These are phyloP conservation scores for Pseudoperonospora humuli DNA, from an alignment of 352 stramenopile species.

Conservation along the genomic window DNA sequence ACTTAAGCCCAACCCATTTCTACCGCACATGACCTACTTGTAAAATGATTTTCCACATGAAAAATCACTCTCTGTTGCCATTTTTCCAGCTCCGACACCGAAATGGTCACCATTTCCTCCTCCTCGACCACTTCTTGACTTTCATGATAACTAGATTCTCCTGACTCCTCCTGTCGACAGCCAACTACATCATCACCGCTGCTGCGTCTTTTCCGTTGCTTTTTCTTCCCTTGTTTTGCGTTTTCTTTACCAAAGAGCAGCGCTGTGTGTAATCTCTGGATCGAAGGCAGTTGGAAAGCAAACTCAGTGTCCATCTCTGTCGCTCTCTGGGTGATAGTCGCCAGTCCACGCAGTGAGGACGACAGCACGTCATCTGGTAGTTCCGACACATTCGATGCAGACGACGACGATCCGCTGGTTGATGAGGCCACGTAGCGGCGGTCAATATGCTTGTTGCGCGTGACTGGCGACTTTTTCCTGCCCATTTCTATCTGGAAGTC, in stretches of 20 bases:
- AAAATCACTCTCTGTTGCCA: slow-evolving; percentile 55
- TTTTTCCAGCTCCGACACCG: slow-evolving; percentile 44
- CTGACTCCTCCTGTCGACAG: not conserved
- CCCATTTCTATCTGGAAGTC: slow-evolving; percentile 19
- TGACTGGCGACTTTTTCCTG: slow-evolving; percentile 26
- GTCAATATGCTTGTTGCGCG: slow-evolving; percentile 25
- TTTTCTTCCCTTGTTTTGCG: slow-evolving; percentile 1
- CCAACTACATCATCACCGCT: slow-evolving; percentile 9
- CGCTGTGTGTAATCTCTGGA: slow-evolving; percentile 2
- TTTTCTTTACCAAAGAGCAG: slow-evolving; percentile 5
- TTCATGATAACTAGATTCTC: slow-evolving; percentile 10
- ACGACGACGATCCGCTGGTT: not conserved
- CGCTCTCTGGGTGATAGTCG: slow-evolving; percentile 8
- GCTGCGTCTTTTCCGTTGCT: slow-evolving; percentile 15
- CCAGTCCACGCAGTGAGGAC: slow-evolving; percentile 7
- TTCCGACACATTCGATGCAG: not conserved
- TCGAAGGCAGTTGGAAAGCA: slow-evolving; percentile 2
- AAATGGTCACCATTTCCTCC: slow-evolving; percentile 35
- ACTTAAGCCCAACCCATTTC: not conserved
- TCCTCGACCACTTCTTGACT: not conserved
- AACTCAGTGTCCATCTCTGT: slow-evolving; percentile 11
- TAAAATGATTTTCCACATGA: slow-evolving; percentile 60
- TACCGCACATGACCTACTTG: slow-evolving; percentile 30
- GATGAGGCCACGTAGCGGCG: slow-evolving; percentile 10
- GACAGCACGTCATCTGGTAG: slow-evolving; percentile 2